phyloP scores from a whole-genome alignment of 495 filamentous ascomycete species.

The Aspergillus nidulans region DNA sequence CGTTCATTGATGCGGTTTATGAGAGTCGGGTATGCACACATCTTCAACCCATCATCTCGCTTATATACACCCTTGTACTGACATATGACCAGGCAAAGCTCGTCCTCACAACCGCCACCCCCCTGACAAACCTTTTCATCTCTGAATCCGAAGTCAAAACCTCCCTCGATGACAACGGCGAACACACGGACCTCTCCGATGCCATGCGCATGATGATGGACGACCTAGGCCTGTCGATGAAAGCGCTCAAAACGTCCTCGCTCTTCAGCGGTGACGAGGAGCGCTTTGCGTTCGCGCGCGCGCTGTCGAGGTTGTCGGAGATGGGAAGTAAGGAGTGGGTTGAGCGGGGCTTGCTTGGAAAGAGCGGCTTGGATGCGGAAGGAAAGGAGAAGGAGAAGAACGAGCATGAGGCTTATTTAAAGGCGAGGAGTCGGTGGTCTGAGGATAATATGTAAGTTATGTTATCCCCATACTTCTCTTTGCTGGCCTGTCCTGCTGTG shows the following conservation, averaged over 20 bases:
- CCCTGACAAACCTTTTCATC: slow-evolving; percentile 81
- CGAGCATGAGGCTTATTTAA: slow-evolving; percentile 62
- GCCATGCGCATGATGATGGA: slow-evolving; percentile 91
- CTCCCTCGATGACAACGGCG: slow-evolving; percentile 30
- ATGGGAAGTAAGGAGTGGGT: slow-evolving; percentile 97
- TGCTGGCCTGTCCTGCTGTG: no score
- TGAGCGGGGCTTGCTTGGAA: slow-evolving; percentile 76
- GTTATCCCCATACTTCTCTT: no score
- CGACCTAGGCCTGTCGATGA: slow-evolving; percentile 82
- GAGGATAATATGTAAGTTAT: slow-evolving; percentile 67
- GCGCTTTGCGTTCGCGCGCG: slow-evolving; percentile 90
- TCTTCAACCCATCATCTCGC: not conserved
- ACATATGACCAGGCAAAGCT: slow-evolving; percentile 66
- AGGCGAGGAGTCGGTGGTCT: slow-evolving; percentile 61
- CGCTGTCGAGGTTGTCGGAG: slow-evolving; percentile 76
- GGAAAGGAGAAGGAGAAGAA: slow-evolving; percentile 53
- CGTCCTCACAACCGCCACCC: slow-evolving; percentile 83
- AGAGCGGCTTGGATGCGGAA: slow-evolving; percentile 41
- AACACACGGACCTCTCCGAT: slow-evolving; percentile 64
- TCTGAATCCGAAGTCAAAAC: slow-evolving; percentile 67
- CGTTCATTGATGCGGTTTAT: slow-evolving; percentile 94
- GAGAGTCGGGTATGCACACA: slow-evolving; percentile 54
- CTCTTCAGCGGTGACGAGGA: slow-evolving; percentile 96
- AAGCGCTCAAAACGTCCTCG: slow-evolving; percentile 75
- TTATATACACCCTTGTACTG: not conserved